A percentile compares a stretch with the other conserved stretches of the same genome.
These are phyloP conservation scores for Cladosporium sp. DNA, from an alignment of 2,329 filamentous ascomycete genomes.

Conservation along the genomic window DNA sequence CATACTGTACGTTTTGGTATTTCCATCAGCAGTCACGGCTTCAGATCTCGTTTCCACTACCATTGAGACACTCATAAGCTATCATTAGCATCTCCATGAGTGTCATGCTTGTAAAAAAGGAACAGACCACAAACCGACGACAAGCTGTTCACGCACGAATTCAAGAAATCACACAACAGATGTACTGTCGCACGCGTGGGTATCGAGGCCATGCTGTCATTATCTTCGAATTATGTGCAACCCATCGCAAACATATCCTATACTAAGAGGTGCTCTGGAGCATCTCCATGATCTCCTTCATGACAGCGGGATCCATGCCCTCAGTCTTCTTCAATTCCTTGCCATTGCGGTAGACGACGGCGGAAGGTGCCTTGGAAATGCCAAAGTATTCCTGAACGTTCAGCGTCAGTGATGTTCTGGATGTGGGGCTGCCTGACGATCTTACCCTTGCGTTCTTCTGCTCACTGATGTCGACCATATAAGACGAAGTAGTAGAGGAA, in stretches of 20 bases:
- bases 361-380: constrained; percentile 24
- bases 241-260: not conserved
- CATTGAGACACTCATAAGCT: too few relatives aligned
- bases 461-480: constrained; percentile 26
- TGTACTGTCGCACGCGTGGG: too few relatives aligned
- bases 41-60: too few relatives aligned
- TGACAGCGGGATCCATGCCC: constrained; percentile 20
- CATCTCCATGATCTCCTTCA: constrained; percentile 21
- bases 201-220: not conserved
- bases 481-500: constrained; percentile 25
- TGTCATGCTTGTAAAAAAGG: too few relatives aligned
- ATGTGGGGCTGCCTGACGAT: not conserved
- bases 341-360: constrained; percentile 30
- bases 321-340: constrained; percentile 28
- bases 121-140: not conserved
- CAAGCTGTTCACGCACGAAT: not conserved
- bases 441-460: constrained; percentile 22
- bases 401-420: not conserved
- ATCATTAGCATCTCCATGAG: too few relatives aligned
- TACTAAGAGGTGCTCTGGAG: constrained; percentile 10
- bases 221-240: not conserved
- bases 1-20: too few relatives aligned
- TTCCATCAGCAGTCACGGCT: too few relatives aligned
- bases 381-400: constrained; percentile 21
- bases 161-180: not conserved